Conservation (phyloP, 2,329 filamentous ascomycete species). For the Orbilia quercus region DNA sequence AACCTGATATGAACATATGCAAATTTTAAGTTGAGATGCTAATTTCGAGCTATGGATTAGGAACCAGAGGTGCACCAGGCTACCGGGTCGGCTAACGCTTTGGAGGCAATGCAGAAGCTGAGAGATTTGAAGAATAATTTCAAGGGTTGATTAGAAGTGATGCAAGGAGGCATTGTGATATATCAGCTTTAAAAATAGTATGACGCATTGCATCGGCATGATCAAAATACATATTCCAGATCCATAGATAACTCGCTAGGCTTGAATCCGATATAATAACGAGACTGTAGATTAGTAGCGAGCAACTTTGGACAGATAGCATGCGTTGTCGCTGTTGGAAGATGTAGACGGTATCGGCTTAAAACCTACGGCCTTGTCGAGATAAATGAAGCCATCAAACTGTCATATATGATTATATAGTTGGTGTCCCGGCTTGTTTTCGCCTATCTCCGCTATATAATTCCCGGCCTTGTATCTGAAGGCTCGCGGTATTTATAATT, state of each 20-base stretch:
- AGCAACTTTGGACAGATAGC: background rate
- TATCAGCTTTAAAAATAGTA: too few species aligned
- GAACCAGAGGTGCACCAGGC: conserved; percentile 86
- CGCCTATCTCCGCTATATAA: conserved; percentile 51
- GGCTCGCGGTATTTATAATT: background rate
- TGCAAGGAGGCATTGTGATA: background rate
- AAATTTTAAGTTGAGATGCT: conserved; percentile 2
- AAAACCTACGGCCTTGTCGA: conserved; percentile 13
- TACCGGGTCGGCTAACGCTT: conserved; percentile 81
- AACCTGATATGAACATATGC: background rate
- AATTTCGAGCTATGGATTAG: conserved; percentile 62
- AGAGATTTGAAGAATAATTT: conserved; percentile 84
- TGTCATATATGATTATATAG: background rate
- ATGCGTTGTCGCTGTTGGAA: conserved; percentile 54
- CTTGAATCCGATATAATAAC: too few species aligned
- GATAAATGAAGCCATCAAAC: conserved; percentile 4
- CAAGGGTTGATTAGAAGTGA: conserved; percentile 13
- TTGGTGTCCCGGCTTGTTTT: conserved; percentile 8
- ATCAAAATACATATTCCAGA: too few species aligned
- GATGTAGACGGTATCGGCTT: conserved; percentile 28
- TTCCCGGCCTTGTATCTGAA: conserved; percentile 15
- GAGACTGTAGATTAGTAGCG: too few species aligned
- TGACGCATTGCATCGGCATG: too few species aligned
- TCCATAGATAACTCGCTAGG: too few species aligned
- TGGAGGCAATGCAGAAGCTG: conserved; percentile 85